phyloP scores from a whole-genome alignment of 106 monocot genomes.

The Acorus gramineus region DNA sequence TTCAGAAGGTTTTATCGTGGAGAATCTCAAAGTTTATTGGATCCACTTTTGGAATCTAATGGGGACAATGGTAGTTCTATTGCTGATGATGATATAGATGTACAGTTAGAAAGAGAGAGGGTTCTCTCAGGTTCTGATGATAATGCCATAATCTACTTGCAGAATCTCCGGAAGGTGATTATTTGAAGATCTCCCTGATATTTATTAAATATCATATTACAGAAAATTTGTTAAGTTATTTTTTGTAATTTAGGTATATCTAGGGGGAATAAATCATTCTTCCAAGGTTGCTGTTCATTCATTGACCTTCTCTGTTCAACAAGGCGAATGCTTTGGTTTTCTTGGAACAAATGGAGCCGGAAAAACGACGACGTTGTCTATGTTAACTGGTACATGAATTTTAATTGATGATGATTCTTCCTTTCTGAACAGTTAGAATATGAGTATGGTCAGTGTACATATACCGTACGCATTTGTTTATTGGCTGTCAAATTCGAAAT shows the following conservation, averaged over 20 bases:
- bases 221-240: neutral
- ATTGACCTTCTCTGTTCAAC: constrained; percentile 73
- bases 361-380: constrained; percentile 89
- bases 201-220: neutral
- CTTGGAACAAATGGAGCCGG: constrained; percentile 93
- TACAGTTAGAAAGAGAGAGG: constrained; percentile 58
- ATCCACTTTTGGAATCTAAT: constrained; percentile 51
- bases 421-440: no score
- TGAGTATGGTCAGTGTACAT: no score
- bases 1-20: constrained; percentile 9
- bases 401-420: no score
- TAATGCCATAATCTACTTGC: constrained; percentile 64
- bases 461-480: no score
- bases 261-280: constrained; percentile 24
- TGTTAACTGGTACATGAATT: constrained; percentile 61
- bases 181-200: neutral
- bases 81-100: constrained; percentile 69
- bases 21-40: constrained; percentile 15
- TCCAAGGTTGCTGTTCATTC: constrained; percentile 72
- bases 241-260: constrained; percentile 49
- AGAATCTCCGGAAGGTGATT: constrained; percentile 68
- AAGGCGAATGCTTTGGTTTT: constrained; percentile 95
- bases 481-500: no score
- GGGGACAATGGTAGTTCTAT: constrained; percentile 15
- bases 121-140: constrained; percentile 41